phyloP scores from a whole-genome alignment of 805 yeast genomes.

The Cyberlindnera petersonii region DNA sequence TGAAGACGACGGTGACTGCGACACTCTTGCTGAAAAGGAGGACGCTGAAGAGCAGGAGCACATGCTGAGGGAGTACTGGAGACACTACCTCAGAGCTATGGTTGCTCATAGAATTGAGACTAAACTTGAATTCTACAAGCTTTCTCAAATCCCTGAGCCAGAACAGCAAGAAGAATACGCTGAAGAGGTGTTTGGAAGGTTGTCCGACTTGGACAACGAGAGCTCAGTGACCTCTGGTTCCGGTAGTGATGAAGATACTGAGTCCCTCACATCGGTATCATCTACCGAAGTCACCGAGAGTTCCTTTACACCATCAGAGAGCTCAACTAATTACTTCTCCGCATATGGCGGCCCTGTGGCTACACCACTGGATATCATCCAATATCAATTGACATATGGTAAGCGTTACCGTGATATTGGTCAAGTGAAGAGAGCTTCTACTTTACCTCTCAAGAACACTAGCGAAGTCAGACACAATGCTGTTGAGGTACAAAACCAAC shows the following conservation, averaged over 20 bases:
- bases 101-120: conserved; percentile 25
- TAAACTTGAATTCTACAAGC: conserved; percentile 18
- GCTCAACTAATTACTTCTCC: conserved; percentile 14
- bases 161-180: conserved; percentile 8
- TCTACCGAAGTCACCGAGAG: conserved; percentile 9
- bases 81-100: conserved; percentile 18
- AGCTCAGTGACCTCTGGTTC: conserved; percentile 8
- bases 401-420: conserved; percentile 7
- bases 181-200: conserved; percentile 12
- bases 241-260: conserved; percentile 12
- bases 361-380: conserved; percentile 12
- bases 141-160: conserved; percentile 18
- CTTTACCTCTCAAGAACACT: conserved; percentile 12
- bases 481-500: conserved; percentile 1
- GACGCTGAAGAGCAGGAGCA: conserved; percentile 11
- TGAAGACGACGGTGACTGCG: conserved; percentile 4
- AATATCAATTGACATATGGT: conserved; percentile 15
- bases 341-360: conserved; percentile 8
- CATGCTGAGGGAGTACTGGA: conserved; percentile 13
- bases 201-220: conserved; percentile 8
- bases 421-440: conserved; percentile 20
- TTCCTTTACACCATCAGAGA: conserved; percentile 9
- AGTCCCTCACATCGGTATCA: conserved; percentile 21
- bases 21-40: conserved; percentile 5
- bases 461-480: conserved; percentile 5